A percentile compares a stretch with the other conserved stretches of the same genome.
phyloP scores from a whole-genome alignment of 768 basidiomycete genomes.

The Russula brevipes region DNA sequence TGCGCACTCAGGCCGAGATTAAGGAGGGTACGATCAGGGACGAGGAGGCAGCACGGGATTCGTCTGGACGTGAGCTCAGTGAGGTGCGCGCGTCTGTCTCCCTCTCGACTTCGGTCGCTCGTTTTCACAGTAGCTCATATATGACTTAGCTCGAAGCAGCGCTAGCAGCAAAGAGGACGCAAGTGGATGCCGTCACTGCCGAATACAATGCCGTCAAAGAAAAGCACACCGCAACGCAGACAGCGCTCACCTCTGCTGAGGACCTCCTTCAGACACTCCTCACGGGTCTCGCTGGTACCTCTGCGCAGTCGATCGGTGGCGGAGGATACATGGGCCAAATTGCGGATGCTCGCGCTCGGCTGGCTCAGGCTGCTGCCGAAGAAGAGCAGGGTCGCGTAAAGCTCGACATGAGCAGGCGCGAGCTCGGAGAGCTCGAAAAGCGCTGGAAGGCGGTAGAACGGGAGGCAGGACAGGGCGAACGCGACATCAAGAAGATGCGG shows the following conservation, averaged over 20 bases:
- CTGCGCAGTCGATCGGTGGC: constrained; percentile 61
- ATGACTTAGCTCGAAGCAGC: constrained; percentile 50
- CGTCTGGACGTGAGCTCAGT: constrained; percentile 50
- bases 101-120: not conserved
- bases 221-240: constrained; percentile 54
- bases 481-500: constrained; percentile 56
- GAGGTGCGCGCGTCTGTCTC: constrained; percentile 43
- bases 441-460: constrained; percentile 79
- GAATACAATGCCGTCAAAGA: constrained; percentile 63
- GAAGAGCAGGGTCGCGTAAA: constrained; percentile 77
- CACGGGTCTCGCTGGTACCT: constrained; percentile 77
- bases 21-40: constrained; percentile 70
- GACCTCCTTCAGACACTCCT: constrained; percentile 93
- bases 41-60: constrained; percentile 58
- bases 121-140: not conserved
- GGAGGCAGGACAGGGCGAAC: constrained; percentile 73
- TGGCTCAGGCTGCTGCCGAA: constrained; percentile 74
- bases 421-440: constrained; percentile 68
- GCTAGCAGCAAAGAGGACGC: constrained; percentile 51
- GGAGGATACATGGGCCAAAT: constrained; percentile 93
- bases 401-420: constrained; percentile 71
- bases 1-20: constrained; percentile 81
- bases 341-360: constrained; percentile 70
- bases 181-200: constrained; percentile 51
- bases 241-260: constrained; percentile 67